Conservation (phyloP, 352 stramenopile species). For the Globisporangium takayamanum region DNA sequence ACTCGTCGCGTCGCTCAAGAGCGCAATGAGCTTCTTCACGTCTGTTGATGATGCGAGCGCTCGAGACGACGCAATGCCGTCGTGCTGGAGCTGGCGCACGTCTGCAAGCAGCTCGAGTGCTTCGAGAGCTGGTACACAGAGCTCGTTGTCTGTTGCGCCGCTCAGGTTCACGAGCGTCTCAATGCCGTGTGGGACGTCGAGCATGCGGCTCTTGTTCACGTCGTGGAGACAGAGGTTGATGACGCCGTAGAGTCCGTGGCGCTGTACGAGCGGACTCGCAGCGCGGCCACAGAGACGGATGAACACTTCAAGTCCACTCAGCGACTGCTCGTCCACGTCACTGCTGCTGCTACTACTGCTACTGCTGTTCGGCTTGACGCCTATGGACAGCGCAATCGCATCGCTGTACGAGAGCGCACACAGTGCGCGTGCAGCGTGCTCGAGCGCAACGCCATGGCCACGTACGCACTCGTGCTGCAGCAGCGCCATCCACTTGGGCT, state of each 20-base stretch:
- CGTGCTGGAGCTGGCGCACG: slow-evolving; percentile 38
- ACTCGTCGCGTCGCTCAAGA: slow-evolving; percentile 48
- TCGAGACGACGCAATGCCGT: slow-evolving; percentile 21
- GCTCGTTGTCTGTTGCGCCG: slow-evolving; percentile 46
- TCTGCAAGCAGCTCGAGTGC: slow-evolving; percentile 75
- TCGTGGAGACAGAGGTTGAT: slow-evolving; percentile 86
- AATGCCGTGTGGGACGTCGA: slow-evolving; percentile 63
- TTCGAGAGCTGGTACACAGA: slow-evolving; percentile 62
- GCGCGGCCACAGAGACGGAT: slow-evolving; percentile 32
- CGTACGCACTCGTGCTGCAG: slow-evolving; percentile 46
- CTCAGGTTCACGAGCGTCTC: slow-evolving; percentile 79
- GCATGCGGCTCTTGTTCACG: slow-evolving; percentile 67
- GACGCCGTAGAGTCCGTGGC: slow-evolving; percentile 61
- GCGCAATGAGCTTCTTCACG: slow-evolving; percentile 60
- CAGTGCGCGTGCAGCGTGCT: slow-evolving; percentile 70
- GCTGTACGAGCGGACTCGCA: slow-evolving; percentile 34
- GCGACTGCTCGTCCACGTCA: slow-evolving; percentile 5
- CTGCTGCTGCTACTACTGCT: neutral
- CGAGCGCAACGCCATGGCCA: slow-evolving; percentile 27
- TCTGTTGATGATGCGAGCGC: slow-evolving; percentile 34
- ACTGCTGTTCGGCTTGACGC: slow-evolving; percentile 1
- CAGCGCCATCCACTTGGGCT: slow-evolving; percentile 48
- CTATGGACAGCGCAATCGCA: slow-evolving; percentile 53
- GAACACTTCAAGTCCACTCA: slow-evolving; percentile 44
- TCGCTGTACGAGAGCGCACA: slow-evolving; percentile 84